Evolutionary conservation across 768 basidiomycete species (phyloP), one percentile per base, ranked within the genome.

Genomic region (Pisolithus marmoratus): DNA sequence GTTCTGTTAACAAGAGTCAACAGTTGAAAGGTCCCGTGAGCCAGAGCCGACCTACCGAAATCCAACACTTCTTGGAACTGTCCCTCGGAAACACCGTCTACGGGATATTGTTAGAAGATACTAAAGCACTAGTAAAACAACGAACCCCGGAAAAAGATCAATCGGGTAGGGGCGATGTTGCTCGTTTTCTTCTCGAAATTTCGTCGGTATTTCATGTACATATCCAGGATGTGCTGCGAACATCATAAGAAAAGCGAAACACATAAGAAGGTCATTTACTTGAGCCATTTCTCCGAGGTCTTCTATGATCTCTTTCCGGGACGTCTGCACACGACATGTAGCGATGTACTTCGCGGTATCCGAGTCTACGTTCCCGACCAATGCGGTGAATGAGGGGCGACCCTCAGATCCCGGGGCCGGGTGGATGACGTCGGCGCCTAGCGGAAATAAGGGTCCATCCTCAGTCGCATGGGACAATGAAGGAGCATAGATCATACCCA

Each of bases 401-500:
- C 83, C 87, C n/a, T 78, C 79, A 0, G 87, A 79, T 8, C 88
- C 88, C 19, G 90, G 88, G 7, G 87, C 78, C 8, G 90, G 89
- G 59, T 92, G 89, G 38, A 89, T 87, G 26, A 88, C 87, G 63
- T 91, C 88, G 17, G 89, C 89, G 55, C 87, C 84, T 87, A 26
- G 43, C 43, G 50, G 12, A 14, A 51, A 47, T 20, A 7, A 40
- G 46, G 24, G 60, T 36, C 17, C 37, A 26, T n/a, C 12, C 20
- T 20, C 8, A 48, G 26, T n/a, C 23, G n/a, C 17, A 23, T 22
- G 12, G 38, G 6, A n/a, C 12, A 41, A 17, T 19, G 2, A 26
- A 42, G 56, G 50, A 53, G 46, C 50, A 5, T 34, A 15, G 34
- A 34, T n/a, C 56, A n/a, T 70, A 77, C 88, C 90, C 78, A 91